These are phyloP conservation scores for Selaginella moellendorffii DNA, from an alignment of 75 land plant species.

Conservation along the genomic window DNA sequence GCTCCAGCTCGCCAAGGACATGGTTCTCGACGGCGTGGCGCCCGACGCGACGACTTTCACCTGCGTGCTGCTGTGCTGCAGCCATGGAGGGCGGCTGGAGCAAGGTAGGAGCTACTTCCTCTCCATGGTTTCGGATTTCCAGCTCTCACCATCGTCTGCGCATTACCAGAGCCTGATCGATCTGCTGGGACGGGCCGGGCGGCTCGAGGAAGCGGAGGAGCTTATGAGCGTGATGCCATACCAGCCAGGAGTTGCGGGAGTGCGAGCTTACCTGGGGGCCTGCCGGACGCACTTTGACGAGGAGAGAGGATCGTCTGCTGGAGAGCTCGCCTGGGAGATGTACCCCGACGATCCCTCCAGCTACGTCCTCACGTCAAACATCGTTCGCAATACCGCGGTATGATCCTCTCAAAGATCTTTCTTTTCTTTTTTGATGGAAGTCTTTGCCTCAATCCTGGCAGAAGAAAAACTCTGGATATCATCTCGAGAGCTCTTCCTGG, in stretches of 20 bases:
- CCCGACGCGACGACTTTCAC: background rate
- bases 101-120: background rate
- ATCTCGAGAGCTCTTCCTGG: too few species aligned
- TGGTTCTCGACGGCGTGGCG: background rate
- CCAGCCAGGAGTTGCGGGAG: slow-evolving; percentile 10
- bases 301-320: background rate
- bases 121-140: background rate
- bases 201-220: slow-evolving; percentile 17
- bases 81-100: background rate
- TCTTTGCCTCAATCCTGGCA: too few species aligned
- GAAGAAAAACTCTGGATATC: too few species aligned
- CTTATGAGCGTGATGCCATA: slow-evolving; percentile 15
- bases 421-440: too few species aligned
- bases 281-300: slow-evolving; percentile 15
- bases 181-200: slow-evolving; percentile 25
- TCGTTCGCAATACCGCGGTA: too few species aligned
- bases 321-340: too few species aligned
- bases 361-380: too few species aligned
- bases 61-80: background rate
- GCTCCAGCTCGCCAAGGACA: background rate
- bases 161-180: slow-evolving; percentile 14
- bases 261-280: slow-evolving; percentile 19
- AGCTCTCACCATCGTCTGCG: background rate
- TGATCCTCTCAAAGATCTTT: too few species aligned
- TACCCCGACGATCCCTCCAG: background rate